A percentile compares a stretch with the other conserved stretches of the same genome.
Conservation (phyloP, 306 rosid species). For the Comarum palustre region DNA sequence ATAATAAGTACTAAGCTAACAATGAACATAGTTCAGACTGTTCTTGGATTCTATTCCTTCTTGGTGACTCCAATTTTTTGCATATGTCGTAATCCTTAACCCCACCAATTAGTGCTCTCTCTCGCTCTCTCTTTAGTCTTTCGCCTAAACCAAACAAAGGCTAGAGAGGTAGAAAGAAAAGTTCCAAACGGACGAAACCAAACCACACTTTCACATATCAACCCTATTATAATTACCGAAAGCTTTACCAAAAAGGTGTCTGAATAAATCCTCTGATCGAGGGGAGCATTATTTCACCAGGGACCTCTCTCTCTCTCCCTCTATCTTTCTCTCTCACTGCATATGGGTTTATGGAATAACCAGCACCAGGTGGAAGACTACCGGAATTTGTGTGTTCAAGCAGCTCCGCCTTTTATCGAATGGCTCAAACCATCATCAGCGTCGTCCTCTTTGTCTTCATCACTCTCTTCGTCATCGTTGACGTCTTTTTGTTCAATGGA, state of each 20-base stretch:
- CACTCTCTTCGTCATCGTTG: slow-evolving; percentile 24
- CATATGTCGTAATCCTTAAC: slow-evolving; percentile 59
- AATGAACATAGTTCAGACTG: slow-evolving; percentile 28
- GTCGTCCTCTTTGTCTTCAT: slow-evolving; percentile 31
- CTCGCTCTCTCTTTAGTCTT: slow-evolving; percentile 25
- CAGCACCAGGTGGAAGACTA: slow-evolving; percentile 36
- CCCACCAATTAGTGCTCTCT: slow-evolving; percentile 54
- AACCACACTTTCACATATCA: slow-evolving; percentile 38
- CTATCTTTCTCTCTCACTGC: slow-evolving; percentile 28
- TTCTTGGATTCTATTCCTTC: slow-evolving; percentile 63
- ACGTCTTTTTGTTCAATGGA: slow-evolving; percentile 30
- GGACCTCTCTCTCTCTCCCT: slow-evolving; percentile 7
- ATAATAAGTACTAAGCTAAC: neutral
- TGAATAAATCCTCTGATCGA: slow-evolving; percentile 37
- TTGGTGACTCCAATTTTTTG: slow-evolving; percentile 25
- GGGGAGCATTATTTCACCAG: slow-evolving; percentile 37
- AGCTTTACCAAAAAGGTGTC: slow-evolving; percentile 39
- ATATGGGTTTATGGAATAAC: slow-evolving; percentile 54
- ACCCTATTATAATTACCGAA: slow-evolving; percentile 30
- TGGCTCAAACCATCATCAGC: slow-evolving; percentile 77
- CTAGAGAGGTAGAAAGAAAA: slow-evolving; percentile 35
- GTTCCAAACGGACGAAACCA: slow-evolving; percentile 51
- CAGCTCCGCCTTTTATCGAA: slow-evolving; percentile 82
- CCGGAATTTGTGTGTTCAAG: slow-evolving; percentile 45
- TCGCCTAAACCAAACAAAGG: slow-evolving; percentile 42